Percentiles rank a stretch among this genome's conserved stretches.
These are phyloP conservation scores for Zygosaccharomyces rouxii DNA, from an alignment of 805 yeast genomes.

Conservation along the genomic window DNA sequence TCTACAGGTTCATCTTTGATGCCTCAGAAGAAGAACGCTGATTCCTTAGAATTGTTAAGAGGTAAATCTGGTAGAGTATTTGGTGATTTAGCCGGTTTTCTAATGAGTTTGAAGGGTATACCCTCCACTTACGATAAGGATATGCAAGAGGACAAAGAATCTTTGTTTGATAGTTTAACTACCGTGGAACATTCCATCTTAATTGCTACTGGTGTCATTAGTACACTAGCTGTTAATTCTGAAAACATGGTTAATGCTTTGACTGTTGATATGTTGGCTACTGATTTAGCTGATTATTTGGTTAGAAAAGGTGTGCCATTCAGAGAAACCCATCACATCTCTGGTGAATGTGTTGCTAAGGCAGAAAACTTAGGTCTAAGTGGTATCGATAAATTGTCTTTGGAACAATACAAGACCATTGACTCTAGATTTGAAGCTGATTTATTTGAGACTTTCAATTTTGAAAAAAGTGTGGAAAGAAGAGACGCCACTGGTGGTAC, in stretches of 20 bases:
- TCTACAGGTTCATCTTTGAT: constrained; percentile 97
- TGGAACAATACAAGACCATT: constrained; percentile 73
- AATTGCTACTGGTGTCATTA: constrained; percentile 94
- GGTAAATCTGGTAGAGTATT: constrained; percentile 97
- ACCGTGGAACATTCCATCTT: constrained; percentile 92
- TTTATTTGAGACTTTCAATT: constrained; percentile 80
- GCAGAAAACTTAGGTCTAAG: constrained; percentile 75
- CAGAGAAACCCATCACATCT: constrained; percentile 97
- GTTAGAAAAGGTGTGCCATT: constrained; percentile 98
- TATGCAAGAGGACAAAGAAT: constrained; percentile 98
- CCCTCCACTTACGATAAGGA: constrained; percentile 98
- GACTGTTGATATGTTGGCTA: constrained; percentile 98
- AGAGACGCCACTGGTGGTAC: constrained; percentile 97
- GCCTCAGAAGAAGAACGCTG: constrained; percentile 99
- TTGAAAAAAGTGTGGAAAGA: constrained; percentile 92
- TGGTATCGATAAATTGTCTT: constrained; percentile 80
- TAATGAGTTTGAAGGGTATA: constrained; percentile 94
- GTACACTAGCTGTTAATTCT: constrained; percentile 71
- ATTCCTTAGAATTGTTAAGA: constrained; percentile 87
- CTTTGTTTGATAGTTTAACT: constrained; percentile 84
- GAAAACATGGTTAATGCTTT: constrained; percentile 80
- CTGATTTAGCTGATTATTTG: constrained; percentile 95
- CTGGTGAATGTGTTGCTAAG: constrained; percentile 91
- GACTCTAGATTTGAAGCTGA: constrained; percentile 78
- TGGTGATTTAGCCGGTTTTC: constrained; percentile 90